A percentile compares a stretch with the other conserved stretches of the same genome.
Evolutionary conservation across 345 rosid genomes (phyloP).

Genomic region (Excoecaria agallocha): DNA sequence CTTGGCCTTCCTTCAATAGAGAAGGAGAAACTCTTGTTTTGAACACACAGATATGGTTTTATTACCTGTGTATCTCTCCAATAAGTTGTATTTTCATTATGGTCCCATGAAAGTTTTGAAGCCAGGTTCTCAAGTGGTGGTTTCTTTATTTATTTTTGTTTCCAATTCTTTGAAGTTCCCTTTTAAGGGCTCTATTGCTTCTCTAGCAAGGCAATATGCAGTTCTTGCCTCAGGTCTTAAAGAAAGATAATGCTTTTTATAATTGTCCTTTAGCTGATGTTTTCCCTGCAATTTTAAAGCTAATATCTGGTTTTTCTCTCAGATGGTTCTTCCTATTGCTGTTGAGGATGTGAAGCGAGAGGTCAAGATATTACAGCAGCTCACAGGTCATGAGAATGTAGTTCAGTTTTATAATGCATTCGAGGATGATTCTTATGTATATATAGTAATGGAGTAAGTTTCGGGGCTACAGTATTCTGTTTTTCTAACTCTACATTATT

Average conservation of each 20-base stretch:
- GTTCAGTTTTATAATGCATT: conserved; percentile 80
- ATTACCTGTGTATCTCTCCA: neutral
- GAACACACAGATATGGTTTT: neutral
- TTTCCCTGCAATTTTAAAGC: conserved; percentile 2
- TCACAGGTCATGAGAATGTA: conserved; percentile 88
- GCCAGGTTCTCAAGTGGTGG: neutral
- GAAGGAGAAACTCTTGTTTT: neutral
- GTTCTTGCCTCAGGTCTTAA: neutral
- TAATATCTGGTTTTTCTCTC: conserved; percentile 25
- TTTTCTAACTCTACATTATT: neutral
- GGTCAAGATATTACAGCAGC: conserved; percentile 74
- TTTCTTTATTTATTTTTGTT: neutral
- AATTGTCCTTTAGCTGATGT: neutral
- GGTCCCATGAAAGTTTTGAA: conserved; percentile 2
- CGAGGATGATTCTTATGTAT: conserved; percentile 87
- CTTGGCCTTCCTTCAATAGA: neutral
- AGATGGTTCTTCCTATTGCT: conserved; percentile 94
- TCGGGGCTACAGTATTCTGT: neutral
- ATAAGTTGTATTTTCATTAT: neutral
- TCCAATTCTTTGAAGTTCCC: neutral
- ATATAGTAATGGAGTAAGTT: conserved; percentile 96
- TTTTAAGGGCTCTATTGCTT: neutral
- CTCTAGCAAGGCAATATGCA: neutral
- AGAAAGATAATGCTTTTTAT: neutral
- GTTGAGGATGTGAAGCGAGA: conserved; percentile 93